These are phyloP conservation scores for Phoma herbarum DNA, from an alignment of 2,329 filamentous ascomycete species.

Conservation along the genomic window DNA sequence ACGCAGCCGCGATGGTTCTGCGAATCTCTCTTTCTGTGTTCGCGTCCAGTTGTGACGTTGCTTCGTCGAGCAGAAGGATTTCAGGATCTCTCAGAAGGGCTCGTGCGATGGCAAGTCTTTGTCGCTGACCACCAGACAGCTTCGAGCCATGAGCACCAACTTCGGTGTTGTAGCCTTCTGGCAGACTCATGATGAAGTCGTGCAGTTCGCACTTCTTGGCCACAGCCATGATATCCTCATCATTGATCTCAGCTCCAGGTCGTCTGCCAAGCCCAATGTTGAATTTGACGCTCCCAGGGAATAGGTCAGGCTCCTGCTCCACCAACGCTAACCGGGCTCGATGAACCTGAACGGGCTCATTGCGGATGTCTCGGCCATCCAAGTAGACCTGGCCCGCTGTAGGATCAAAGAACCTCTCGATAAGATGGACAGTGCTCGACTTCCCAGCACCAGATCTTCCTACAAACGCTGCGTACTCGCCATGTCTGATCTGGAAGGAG, in stretches of 20 bases:
- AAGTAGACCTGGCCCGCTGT: conserved; percentile 51
- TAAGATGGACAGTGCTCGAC: conserved; percentile 56
- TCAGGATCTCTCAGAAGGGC: conserved; percentile 58
- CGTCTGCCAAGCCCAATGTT: conserved; percentile 55
- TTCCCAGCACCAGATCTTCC: conserved; percentile 58
- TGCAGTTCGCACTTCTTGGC: conserved; percentile 57
- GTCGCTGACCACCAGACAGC: conserved; percentile 58
- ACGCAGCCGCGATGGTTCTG: conserved; percentile 52
- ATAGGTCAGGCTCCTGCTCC: conserved; percentile 57
- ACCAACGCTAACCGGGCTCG: conserved; percentile 55
- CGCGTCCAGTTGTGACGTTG: conserved; percentile 58
- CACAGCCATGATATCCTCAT: conserved; percentile 45
- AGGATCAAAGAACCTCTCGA: conserved; percentile 58
- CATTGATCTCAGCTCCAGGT: conserved; percentile 33
- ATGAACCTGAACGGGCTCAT: conserved; percentile 48
- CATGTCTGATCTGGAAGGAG: conserved; percentile 50
- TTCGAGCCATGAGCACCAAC: conserved; percentile 55
- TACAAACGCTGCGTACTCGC: conserved; percentile 53
- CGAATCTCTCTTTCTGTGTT: conserved; percentile 56
- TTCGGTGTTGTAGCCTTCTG: conserved; percentile 58
- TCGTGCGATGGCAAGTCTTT: conserved; percentile 57
- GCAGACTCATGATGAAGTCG: conserved; percentile 58
- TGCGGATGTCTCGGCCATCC: conserved; percentile 54
- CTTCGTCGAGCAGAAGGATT: conserved; percentile 58
- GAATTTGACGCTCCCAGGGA: conserved; percentile 55